These are phyloP conservation scores for Colletotrichum scovillei DNA, from an alignment of 2,329 filamentous ascomycete genomes.

Conservation along the genomic window DNA sequence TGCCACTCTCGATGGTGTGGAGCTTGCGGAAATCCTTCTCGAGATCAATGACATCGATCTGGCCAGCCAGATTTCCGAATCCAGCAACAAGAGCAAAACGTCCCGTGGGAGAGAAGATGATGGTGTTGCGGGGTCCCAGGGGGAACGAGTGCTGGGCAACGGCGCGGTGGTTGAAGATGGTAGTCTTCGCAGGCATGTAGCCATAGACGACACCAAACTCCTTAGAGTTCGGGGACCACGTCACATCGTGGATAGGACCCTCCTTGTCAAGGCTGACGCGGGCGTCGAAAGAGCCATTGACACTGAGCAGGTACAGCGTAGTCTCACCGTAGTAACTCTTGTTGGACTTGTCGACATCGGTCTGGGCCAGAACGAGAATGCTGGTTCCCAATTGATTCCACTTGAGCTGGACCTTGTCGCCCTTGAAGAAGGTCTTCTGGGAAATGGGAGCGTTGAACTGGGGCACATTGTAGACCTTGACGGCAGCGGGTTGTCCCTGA, in stretches of 20 bases:
- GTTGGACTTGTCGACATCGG: slow-evolving; percentile 96
- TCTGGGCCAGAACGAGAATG: slow-evolving; percentile 94
- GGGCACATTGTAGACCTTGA: slow-evolving; percentile 95
- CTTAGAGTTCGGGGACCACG: slow-evolving; percentile 98
- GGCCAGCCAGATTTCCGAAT: slow-evolving; percentile 96
- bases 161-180: slow-evolving; percentile 93
- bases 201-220: slow-evolving; percentile 98
- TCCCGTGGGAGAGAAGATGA: slow-evolving; percentile 92
- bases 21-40: slow-evolving; percentile 95
- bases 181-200: slow-evolving; percentile 99
- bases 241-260: slow-evolving; percentile 96
- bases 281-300: slow-evolving; percentile 91
- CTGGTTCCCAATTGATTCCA: slow-evolving; percentile 96
- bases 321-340: slow-evolving; percentile 99
- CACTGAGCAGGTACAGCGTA: slow-evolving; percentile 93
- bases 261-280: slow-evolving; percentile 95
- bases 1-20: slow-evolving; percentile 93
- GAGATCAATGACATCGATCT: slow-evolving; percentile 97
- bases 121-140: slow-evolving; percentile 91
- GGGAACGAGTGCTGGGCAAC: slow-evolving; percentile 87
- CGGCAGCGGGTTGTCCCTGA: slow-evolving; percentile 90
- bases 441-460: slow-evolving; percentile 86
- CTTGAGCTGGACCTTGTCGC: slow-evolving; percentile 98
- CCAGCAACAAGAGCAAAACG: slow-evolving; percentile 94
- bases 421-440: slow-evolving; percentile 99